Conservation (phyloP, 352 stramenopile species). For the Peronospora belbahrii region DNA sequence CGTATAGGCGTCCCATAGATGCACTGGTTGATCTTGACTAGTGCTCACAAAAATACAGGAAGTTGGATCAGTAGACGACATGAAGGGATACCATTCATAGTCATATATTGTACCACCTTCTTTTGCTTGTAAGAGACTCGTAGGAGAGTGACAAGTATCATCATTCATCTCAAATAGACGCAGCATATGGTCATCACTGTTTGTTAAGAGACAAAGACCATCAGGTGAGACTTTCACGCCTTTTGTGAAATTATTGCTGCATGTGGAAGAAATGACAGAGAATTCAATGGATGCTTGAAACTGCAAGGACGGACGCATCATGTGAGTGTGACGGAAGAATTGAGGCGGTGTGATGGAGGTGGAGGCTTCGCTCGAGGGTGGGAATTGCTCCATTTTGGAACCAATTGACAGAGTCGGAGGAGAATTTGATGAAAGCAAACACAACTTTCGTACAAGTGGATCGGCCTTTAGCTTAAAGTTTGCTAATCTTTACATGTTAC, state of each 20-base stretch:
- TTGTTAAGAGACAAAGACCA: slow-evolving; percentile 81
- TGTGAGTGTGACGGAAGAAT: slow-evolving; percentile 6
- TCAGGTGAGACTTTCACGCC: slow-evolving; percentile 69
- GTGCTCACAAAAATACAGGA: slow-evolving; percentile 84
- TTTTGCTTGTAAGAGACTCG: slow-evolving; percentile 43
- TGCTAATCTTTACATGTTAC: too few species aligned
- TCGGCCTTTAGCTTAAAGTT: too few species aligned
- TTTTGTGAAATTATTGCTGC: slow-evolving; percentile 70
- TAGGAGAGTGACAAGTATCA: not conserved
- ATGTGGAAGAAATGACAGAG: slow-evolving; percentile 3
- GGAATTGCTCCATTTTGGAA: not conserved
- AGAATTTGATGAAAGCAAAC: not conserved
- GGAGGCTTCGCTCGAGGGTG: not conserved
- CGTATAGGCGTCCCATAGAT: slow-evolving; percentile 90
- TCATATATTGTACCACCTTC: slow-evolving; percentile 84
- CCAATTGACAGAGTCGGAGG: not conserved
- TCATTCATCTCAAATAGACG: slow-evolving; percentile 64
- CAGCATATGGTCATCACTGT: slow-evolving; percentile 74
- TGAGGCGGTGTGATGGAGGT: not conserved
- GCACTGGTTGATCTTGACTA: slow-evolving; percentile 80
- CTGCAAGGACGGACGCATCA: slow-evolving; percentile 15
- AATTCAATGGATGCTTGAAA: slow-evolving; percentile 29
- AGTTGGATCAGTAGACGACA: slow-evolving; percentile 63
- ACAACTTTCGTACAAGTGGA: too few species aligned
- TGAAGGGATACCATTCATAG: slow-evolving; percentile 84